These are phyloP conservation scores for Solanum bukasovii DNA, from an alignment of 257 asterid genomes.

Conservation along the genomic window DNA sequence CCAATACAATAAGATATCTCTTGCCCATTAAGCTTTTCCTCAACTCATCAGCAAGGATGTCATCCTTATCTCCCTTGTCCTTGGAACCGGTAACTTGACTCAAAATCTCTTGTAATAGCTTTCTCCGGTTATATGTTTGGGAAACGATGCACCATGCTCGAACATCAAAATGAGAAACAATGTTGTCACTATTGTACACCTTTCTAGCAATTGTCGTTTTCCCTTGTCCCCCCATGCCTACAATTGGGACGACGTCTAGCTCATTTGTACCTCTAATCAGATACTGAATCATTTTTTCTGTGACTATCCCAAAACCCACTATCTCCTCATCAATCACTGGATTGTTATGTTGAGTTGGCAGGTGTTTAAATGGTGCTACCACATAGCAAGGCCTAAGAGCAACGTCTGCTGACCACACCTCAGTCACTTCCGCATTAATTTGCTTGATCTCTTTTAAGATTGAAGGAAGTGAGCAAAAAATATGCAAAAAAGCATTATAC, in stretches of 20 bases:
- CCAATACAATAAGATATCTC: slow-evolving; percentile 1
- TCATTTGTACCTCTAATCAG: not conserved
- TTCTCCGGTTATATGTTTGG: not conserved
- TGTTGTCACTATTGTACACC: not conserved
- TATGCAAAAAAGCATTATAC: not conserved
- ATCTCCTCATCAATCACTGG: not conserved
- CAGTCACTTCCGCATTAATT: not conserved
- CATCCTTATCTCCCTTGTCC: not conserved
- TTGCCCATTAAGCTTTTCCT: not conserved
- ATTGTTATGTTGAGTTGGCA: not conserved
- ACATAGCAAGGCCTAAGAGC: not conserved
- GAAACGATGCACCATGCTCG: not conserved
- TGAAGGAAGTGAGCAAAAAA: not conserved
- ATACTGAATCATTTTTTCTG: not conserved
- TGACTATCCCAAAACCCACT: not conserved
- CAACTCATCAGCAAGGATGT: not conserved
- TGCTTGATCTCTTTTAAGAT: not conserved
- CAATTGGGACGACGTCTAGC: not conserved
- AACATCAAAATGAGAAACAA: not conserved
- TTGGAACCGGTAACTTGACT: not conserved
- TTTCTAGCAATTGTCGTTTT: not conserved
- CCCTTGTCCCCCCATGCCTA: not conserved
- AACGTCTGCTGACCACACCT: not conserved
- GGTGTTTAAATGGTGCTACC: not conserved
- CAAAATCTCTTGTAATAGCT: not conserved